Percentiles rank a stretch among this genome's conserved stretches.
These are phyloP conservation scores for Drosera capensis DNA, from an alignment of 148 eudicot genomes.

Conservation along the genomic window DNA sequence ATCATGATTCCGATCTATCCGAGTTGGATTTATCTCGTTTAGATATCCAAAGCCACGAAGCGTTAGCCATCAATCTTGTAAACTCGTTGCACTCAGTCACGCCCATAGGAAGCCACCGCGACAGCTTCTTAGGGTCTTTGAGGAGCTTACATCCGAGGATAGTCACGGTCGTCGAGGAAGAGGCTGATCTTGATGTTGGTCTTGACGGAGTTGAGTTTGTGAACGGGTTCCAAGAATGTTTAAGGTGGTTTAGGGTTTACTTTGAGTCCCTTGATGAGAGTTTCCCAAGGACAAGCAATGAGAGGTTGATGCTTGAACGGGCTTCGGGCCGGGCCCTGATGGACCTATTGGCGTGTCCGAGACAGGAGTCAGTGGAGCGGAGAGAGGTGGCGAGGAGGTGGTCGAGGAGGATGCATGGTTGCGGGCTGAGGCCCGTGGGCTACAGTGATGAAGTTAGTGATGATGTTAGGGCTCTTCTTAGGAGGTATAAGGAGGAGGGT, in stretches of 20 bases:
- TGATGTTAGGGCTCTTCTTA: constrained; percentile 68
- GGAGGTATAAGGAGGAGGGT: constrained; percentile 77
- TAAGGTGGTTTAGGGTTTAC: constrained; percentile 84
- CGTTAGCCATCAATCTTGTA: constrained; percentile 59
- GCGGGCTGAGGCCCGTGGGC: constrained; percentile 35
- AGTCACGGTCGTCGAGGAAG: constrained; percentile 74
- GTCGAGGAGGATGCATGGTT: constrained; percentile 43
- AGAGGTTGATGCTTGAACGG: constrained; percentile 70
- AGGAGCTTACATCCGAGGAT: constrained; percentile 49
- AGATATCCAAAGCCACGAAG: constrained; percentile 54
- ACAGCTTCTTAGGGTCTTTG: constrained; percentile 31
- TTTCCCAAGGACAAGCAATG: constrained; percentile 69
- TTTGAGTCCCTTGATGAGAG: constrained; percentile 69
- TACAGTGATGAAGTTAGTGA: constrained; percentile 82
- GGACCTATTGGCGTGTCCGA: constrained; percentile 60
- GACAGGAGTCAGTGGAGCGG: constrained; percentile 51
- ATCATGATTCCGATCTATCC: constrained; percentile 58
- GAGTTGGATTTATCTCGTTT: constrained; percentile 26
- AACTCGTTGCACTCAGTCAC: constrained; percentile 50
- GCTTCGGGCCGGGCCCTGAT: constrained; percentile 74
- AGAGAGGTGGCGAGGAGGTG: constrained; percentile 61
- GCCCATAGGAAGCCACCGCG: constrained; percentile 20
- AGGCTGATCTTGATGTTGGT: constrained; percentile 63
- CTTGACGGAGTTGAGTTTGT: constrained; percentile 35
- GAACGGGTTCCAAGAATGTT: constrained; percentile 60